Evolutionary conservation across 768 basidiomycete genomes (phyloP), one percentile per base, ranked within the genome.

Genomic region (Rubroboletus pulcherrimus): DNA sequence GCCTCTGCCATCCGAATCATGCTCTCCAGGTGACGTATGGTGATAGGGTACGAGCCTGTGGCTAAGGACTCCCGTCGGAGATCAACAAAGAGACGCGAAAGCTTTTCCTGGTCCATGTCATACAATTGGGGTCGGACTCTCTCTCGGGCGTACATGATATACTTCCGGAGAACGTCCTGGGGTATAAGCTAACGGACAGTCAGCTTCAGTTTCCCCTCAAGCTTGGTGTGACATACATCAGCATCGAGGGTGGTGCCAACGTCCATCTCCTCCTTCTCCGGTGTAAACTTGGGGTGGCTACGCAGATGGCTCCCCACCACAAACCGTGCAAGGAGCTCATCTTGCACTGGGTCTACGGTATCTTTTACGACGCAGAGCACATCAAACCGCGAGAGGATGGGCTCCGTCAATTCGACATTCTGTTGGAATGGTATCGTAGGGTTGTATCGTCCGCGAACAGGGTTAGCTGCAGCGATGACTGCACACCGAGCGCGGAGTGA

Each of bases 1-100:
- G 97, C 96, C 73, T 99, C 97, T 3, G 93, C 83, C 96, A 98
- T 98, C 39, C 97, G 88, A 73, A 99, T 98, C 91, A 97, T 97
- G 69, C 93, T 96, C 75, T 99, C 97, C 55, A 99, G 74, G 67
- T 98, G 97, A 54, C 97, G 91, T 47, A 98, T 89, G 9, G 97
- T 99, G 69, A 99, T 97, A 2, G 97, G 97, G 74, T 92, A 97
- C 21, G 96, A 98, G n/a, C 96, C 96, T 2, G 97, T 99, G 19
- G 93, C 93, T 63, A 93, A 78, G 5, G 96, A 98, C 70, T 99
- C 97, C 59, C 94, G 88, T 35, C 97, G 87, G 31, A 99, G 80
- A 70, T 99, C 97, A 21, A 92, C 87, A 71, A 97, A 99, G 41
- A 99, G 82, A n/a, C 86, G 81, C 7, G 94, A 79, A 24, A 98